Evolutionary conservation across 2,329 filamentous ascomycete species (phyloP).

Genomic region (Orbilia quercus): DNA sequence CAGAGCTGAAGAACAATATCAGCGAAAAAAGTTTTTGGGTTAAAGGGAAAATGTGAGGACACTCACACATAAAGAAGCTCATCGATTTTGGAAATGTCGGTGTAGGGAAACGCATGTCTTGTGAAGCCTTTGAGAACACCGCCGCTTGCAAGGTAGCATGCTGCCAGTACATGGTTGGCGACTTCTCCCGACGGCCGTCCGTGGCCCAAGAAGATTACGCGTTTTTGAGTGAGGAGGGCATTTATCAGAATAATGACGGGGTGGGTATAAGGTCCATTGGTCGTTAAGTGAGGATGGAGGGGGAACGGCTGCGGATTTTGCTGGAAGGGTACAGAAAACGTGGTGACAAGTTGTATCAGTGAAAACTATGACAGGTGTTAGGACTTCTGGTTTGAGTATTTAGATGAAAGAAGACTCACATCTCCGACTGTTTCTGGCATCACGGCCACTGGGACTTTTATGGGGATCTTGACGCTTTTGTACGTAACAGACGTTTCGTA

Average conservation of each 20-base stretch:
- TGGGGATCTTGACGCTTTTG: constrained; percentile 94
- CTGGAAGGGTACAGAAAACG: constrained; percentile 85
- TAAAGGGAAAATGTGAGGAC: not conserved
- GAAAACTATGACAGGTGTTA: constrained; percentile 72
- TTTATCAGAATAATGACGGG: constrained; percentile 95
- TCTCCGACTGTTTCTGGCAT: constrained; percentile 97
- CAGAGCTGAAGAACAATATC: constrained; percentile 67
- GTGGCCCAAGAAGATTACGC: constrained; percentile 94
- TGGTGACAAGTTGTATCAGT: constrained; percentile 95
- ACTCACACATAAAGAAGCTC: constrained; percentile 83
- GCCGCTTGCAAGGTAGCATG: constrained; percentile 91
- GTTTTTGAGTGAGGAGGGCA: constrained; percentile 93
- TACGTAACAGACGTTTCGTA: constrained; percentile 96
- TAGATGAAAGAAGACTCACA: constrained; percentile 48
- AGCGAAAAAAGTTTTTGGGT: not conserved
- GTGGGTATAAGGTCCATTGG: constrained; percentile 87
- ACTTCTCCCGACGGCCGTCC: constrained; percentile 95
- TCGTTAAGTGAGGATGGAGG: constrained; percentile 90
- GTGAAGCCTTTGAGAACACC: constrained; percentile 94
- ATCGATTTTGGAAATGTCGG: constrained; percentile 96
- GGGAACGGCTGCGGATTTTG: constrained; percentile 85
- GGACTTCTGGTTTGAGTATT: constrained; percentile 6
- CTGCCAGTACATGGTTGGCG: constrained; percentile 96
- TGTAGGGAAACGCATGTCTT: constrained; percentile 96
- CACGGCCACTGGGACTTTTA: constrained; percentile 93